Evolutionary conservation across 2,329 filamentous ascomycete genomes (phyloP).

Genomic region (Zymoseptoria tritici): DNA sequence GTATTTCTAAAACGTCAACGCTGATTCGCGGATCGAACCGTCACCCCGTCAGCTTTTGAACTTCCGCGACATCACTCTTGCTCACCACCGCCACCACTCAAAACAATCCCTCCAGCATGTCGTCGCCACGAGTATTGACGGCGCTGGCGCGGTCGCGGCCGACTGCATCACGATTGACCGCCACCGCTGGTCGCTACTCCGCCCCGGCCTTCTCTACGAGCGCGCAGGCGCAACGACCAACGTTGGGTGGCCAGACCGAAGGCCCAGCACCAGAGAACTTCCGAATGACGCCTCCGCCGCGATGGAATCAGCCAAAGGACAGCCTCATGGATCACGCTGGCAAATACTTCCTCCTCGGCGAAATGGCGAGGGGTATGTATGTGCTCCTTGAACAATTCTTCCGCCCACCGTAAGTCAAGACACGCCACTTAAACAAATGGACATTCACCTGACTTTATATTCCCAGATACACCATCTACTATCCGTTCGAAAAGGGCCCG

Average conservation of each 20-base stretch:
- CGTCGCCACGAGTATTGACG: slow-evolving; percentile 41
- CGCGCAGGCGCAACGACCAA: slow-evolving; percentile 44
- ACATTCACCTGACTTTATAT: slow-evolving; percentile 3
- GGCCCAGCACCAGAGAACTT: slow-evolving; percentile 76
- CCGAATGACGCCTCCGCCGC: slow-evolving; percentile 62
- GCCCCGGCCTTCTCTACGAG: slow-evolving; percentile 55
- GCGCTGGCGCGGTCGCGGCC: slow-evolving; percentile 42
- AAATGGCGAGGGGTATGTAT: slow-evolving; percentile 98
- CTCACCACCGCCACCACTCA: slow-evolving; percentile 25
- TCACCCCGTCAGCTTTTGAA: too few species aligned
- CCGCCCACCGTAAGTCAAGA: slow-evolving; percentile 75
- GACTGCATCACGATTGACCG: slow-evolving; percentile 32
- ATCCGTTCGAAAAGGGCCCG: slow-evolving; percentile 97
- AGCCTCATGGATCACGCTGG: slow-evolving; percentile 73
- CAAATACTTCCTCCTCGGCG: slow-evolving; percentile 90
- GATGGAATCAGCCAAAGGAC: slow-evolving; percentile 77
- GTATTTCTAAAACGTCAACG: neutral
- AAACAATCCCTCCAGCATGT: slow-evolving; percentile 32
- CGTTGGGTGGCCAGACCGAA: slow-evolving; percentile 52
- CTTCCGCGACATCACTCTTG: neutral
- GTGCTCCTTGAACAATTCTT: slow-evolving; percentile 97
- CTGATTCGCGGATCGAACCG: neutral
- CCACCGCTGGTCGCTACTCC: slow-evolving; percentile 35
- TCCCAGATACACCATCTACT: slow-evolving; percentile 88
- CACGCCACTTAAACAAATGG: slow-evolving; percentile 5